Percentiles rank a stretch among this genome's conserved stretches.
Evolutionary conservation across 176 grass and related monocot species (phyloP).

Genomic region (Elaeis guineensis): DNA sequence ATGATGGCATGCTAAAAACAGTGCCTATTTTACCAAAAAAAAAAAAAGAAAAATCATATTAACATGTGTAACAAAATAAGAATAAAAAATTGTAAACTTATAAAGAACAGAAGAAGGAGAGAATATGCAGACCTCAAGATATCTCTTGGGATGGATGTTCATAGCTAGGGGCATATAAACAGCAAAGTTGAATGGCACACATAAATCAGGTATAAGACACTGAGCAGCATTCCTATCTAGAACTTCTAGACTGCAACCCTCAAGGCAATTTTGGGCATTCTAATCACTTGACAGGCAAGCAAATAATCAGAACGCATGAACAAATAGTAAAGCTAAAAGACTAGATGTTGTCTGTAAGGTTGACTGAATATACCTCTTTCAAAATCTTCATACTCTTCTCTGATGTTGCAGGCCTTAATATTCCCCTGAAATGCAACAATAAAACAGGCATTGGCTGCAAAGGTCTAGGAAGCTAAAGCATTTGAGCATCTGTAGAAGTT

Average conservation of each 20-base stretch:
- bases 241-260: conserved; percentile 62
- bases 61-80: background rate
- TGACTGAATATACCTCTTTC: conserved; percentile 28
- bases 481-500: no score
- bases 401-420: conserved; percentile 54
- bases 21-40: conserved; percentile 32
- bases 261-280: conserved; percentile 77
- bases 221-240: conserved; percentile 52
- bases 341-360: no score
- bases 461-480: background rate
- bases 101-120: background rate
- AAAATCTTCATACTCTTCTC: conserved; percentile 67
- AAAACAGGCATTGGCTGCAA: background rate
- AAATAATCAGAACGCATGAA: conserved; percentile 21
- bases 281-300: conserved; percentile 52
- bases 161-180: conserved; percentile 77
- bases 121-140: conserved; percentile 51
- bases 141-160: conserved; percentile 74
- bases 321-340: no score
- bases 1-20: conserved; percentile 40
- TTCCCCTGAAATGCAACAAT: conserved; percentile 43
- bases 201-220: conserved; percentile 56
- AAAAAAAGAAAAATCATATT: background rate
- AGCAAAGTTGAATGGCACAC: conserved; percentile 59
- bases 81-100: background rate